Base-by-base conservation (phyloP, 2,329 filamentous ascomycete species). In the Penicillium corylophilum region DNA sequence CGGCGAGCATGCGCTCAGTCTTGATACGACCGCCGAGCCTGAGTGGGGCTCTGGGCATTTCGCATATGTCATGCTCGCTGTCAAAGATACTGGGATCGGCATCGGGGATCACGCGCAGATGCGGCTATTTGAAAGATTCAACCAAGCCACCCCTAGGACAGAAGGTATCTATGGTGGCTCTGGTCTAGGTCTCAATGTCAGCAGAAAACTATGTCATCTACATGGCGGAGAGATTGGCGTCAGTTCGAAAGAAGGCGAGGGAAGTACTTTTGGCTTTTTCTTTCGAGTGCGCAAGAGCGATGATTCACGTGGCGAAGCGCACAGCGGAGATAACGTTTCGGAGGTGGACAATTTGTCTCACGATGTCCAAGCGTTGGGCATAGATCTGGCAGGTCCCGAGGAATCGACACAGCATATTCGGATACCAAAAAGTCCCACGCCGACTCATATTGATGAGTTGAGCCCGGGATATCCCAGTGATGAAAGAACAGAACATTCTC, bases 221-320 rank as follows among this genome's bases (percentile, higher is more conserved):
- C 88, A 92, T 66, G 88, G 88, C 16, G 89, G 89, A 4, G 85
- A 89, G 54, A 91, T 94, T 43, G 89, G 88, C 2, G 86, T 93
- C 0, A 76, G 78, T 15, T 81, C 78, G 4, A 77, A 80, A 57
- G 73, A 79, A 40, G 80, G 78, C 2, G 74, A 77, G 41, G 81
- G 81, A 15, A 82, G 79, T 58, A 82, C 79, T 0, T 84, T 84
- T 58, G 80, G 79, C 1, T 83, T 84, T 62, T 83, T 82, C 57
- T 75, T 83, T n/a, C n/a, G n/a, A n/a, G n/a, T n/a, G n/a, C n/a
- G n/a, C 62, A 78, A 76, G 36, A 79, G 48, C 7, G 38, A 50
- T 6, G 48, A 43, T 0, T n/a, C 13, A n/a, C n/a, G n/a, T n/a
- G n/a, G n/a, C n/a, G n/a, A n/a, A n/a, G n/a, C n/a, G n/a, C n/a